Conservation (phyloP, 768 basidiomycete species). For the Pholiota microspora region DNA sequence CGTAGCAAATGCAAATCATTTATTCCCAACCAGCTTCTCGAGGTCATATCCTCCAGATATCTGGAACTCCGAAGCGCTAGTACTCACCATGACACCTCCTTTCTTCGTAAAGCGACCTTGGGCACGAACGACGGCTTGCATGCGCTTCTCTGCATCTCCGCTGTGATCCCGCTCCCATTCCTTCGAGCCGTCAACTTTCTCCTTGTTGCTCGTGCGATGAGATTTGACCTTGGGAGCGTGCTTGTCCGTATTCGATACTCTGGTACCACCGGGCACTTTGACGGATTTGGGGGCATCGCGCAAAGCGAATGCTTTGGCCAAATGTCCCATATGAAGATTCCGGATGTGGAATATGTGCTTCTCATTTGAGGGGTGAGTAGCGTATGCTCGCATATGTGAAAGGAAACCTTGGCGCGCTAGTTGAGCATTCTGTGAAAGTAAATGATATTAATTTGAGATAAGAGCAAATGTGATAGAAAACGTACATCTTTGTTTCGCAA, state of each 20-base stretch:
- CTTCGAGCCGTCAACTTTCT: conserved; percentile 21
- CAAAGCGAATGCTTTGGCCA: conserved; percentile 88
- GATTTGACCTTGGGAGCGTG: conserved; percentile 16
- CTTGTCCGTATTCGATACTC: conserved; percentile 10
- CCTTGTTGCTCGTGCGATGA: conserved; percentile 18
- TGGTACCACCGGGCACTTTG: conserved; percentile 25
- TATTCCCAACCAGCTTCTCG: conserved; percentile 49
- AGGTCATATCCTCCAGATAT: conserved; percentile 62
- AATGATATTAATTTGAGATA: background rate
- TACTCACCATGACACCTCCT: conserved; percentile 70
- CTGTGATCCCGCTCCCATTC: conserved; percentile 43
- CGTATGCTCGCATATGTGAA: conserved; percentile 94
- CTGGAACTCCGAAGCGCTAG: conserved; percentile 75
- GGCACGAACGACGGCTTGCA: conserved; percentile 81
- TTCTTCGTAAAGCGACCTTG: conserved; percentile 83
- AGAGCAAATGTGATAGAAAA: conserved; percentile 3
- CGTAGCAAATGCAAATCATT: background rate
- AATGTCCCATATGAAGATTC: conserved; percentile 90
- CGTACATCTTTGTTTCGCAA: conserved; percentile 64
- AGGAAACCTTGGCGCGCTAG: conserved; percentile 83
- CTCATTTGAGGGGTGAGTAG: conserved; percentile 93
- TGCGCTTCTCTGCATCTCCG: conserved; percentile 71
- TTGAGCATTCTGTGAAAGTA: conserved; percentile 57
- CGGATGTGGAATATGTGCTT: conserved; percentile 97
- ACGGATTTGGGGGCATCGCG: conserved; percentile 76